Conservation (phyloP, 2,329 filamentous ascomycete species). For the Xylariaceae sp. region DNA sequence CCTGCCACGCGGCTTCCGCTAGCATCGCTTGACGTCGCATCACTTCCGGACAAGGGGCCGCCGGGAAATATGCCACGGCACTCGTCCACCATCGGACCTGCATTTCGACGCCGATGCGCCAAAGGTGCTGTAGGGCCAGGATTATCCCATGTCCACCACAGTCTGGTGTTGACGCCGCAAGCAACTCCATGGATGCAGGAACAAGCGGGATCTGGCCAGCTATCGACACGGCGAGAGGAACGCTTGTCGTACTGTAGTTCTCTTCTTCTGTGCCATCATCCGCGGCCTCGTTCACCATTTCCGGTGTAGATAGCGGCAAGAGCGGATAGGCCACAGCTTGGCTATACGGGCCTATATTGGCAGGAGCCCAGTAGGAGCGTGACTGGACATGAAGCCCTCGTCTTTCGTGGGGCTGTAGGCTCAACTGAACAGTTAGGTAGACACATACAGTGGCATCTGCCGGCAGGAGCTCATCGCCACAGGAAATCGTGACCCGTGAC, state of each 20-base stretch:
- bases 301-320: constrained; percentile 19
- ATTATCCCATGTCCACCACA: constrained; percentile 54
- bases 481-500: constrained; percentile 75
- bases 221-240: constrained; percentile 49
- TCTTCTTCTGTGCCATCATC: constrained; percentile 18
- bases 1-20: constrained; percentile 44
- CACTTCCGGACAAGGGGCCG: constrained; percentile 19
- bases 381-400: constrained; percentile 80
- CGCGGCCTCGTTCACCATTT: constrained; percentile 12
- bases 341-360: constrained; percentile 95
- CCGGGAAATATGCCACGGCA: constrained; percentile 67
- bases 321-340: constrained; percentile 65
- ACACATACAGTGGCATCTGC: constrained; percentile 55
- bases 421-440: constrained; percentile 39
- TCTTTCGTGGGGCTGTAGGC: constrained; percentile 31
- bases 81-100: constrained; percentile 69
- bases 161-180: constrained; percentile 20
- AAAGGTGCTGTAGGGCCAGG: constrained; percentile 82
- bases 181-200: constrained; percentile 68
- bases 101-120: constrained; percentile 71
- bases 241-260: constrained; percentile 3
- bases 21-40: constrained; percentile 34
- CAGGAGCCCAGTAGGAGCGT: constrained; percentile 93
- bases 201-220: constrained; percentile 90
- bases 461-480: constrained; percentile 59